Base-by-base conservation (phyloP, 305 asterid genomes). In the Nicotiana rustica region DNA sequence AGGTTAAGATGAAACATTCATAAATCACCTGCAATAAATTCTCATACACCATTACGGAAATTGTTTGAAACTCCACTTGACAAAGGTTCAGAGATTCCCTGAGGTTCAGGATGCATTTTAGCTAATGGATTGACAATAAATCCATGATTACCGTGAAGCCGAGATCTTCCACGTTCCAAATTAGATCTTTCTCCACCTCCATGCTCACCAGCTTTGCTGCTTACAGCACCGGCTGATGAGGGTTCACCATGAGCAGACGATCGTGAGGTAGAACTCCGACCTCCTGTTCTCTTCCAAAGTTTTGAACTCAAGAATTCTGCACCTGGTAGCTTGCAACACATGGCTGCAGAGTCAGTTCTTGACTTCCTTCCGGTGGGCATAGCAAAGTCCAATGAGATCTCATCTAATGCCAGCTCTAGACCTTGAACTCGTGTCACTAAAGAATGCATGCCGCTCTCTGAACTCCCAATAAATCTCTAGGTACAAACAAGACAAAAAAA, bases 391-490 rank as follows among this genome's bases (percentile, higher is more conserved):
- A 82, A 89, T 47, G 99, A 96, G 84, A 96, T 96, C 82, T 92
- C 98, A 82, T 96, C 99, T 88, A 96, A 52, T 55, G 97, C 94
- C 81, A 94, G 86, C 86, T 96, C 99, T 15, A 96, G 92, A 85
- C 98, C 98, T 68, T 86, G 97, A 59, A 96, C 99, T 56, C 98
- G 97, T 25, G 97, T 90, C 91, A 93, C 99, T 36, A 96, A 87
- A 61, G 99, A 92, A 65, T 78, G 89, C 97, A 96, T 89, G 33
- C 99, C 95, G 44, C 86, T 93, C 81, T 93, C 96, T 29, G 99
- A 90, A 90, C 92, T 92, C 89, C 98, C 98, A 71, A 94, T 93
- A 82, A 92, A 94, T 84, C 82, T 89, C 99, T 96, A 84, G 13
- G 79, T 78, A 7, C 82, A 41, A 41, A 79, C 70, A 8, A 8